A percentile compares a stretch with the other conserved stretches of the same genome.
Conservation (phyloP, 2,329 filamentous ascomycete genomes). For the Colletotrichum musae region DNA sequence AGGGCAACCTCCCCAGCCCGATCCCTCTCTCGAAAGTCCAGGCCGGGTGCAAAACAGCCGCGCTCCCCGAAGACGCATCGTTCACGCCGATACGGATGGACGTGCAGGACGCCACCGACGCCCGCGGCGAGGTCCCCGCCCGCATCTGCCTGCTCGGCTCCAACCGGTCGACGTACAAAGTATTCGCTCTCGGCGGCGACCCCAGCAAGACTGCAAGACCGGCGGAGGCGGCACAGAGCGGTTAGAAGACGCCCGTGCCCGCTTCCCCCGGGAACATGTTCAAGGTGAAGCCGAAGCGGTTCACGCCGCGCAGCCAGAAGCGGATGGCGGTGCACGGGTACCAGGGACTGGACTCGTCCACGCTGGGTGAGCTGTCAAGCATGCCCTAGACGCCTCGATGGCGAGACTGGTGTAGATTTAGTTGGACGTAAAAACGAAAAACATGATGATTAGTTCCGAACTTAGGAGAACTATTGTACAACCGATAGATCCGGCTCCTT, state of each 20-base stretch:
- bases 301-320: slow-evolving; percentile 36
- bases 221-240: slow-evolving; percentile 6
- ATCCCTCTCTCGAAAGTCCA: neutral
- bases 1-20: slow-evolving; percentile 34
- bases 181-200: slow-evolving; percentile 56
- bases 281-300: slow-evolving; percentile 35
- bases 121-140: slow-evolving; percentile 62
- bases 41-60: neutral
- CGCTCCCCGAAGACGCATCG: slow-evolving; percentile 45
- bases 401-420: neutral
- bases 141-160: slow-evolving; percentile 66
- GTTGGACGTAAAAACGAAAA: neutral
- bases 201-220: neutral
- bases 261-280: slow-evolving; percentile 39
- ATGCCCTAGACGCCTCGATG: neutral
- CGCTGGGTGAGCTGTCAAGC: slow-evolving; percentile 30
- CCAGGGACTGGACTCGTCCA: slow-evolving; percentile 2
- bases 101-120: slow-evolving; percentile 59
- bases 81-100: slow-evolving; percentile 66
- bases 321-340: slow-evolving; percentile 20
- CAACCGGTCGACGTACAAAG: slow-evolving; percentile 63
- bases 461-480: neutral
- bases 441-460: neutral
- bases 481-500: neutral
- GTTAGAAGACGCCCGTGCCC: slow-evolving; percentile 33